Evolutionary conservation across 352 stramenopile species (phyloP), one percentile per base, ranked within the genome.

Genomic region (Heterotrichella gracilis): DNA sequence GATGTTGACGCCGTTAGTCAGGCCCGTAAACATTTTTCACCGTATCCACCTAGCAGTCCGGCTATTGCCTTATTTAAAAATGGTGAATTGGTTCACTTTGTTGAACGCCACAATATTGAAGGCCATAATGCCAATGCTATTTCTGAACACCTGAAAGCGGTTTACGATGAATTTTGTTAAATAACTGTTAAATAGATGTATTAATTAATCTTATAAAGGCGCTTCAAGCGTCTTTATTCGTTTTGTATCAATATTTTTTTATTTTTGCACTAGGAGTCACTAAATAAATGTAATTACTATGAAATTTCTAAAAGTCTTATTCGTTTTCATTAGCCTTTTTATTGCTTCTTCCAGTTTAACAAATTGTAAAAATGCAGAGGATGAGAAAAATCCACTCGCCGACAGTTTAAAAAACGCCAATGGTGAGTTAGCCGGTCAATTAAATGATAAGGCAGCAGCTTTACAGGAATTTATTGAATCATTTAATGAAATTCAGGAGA

Each of bases 151-250:
- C 32, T 53, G 32, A 53, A 53, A 53, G 32, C 32, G 32, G 32
- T 53, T 53, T 53, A 53, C n/a, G 32, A 53, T n/a, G 32, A 53
- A n/a, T 53, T 53, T 53, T 53, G 32, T 53, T 53, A 53, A 53
- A 53, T 17, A 53, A 53, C n/a, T n/a, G n/a, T n/a, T n/a, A 53
- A 53, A 17, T 53, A 53, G n/a, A 17, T 17, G 32, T 53, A 53
- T 53, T 53, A 53, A 53, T 17, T 17, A 53, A 53, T n/a, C n/a
- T n/a, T n/a, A n/a, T 17, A 53, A 53, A 53, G 32, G n/a, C 32
- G 32, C 32, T 53, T 17, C 9, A 53, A 53, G 32, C 32, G 32
- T 53, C 32, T 53, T 53, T 53, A 17, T 53, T 53, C 9, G n/a
- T 53, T 53, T 53, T 53, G 32, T 53, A 17, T 53, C 9, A n/a